A percentile compares a stretch with the other conserved stretches of the same genome.
Conservation (phyloP, 768 basidiomycete genomes). For the Candolleomyces eurysporus region DNA sequence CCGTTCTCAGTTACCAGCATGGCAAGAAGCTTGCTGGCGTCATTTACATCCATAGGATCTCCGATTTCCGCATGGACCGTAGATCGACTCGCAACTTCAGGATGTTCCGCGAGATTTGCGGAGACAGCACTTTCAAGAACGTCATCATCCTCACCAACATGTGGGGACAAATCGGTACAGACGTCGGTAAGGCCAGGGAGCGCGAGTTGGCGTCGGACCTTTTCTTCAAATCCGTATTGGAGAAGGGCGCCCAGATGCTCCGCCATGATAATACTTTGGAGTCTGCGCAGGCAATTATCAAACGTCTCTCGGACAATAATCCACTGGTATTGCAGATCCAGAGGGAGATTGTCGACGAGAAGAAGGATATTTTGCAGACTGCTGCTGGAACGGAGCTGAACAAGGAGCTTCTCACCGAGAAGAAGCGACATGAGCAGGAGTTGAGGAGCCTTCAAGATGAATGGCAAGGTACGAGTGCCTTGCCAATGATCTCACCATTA, state of each 20-base stretch:
- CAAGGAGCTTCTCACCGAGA: conserved; percentile 47
- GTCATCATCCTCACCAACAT: conserved; percentile 49
- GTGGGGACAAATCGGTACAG: conserved; percentile 38
- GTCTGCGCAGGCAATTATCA: conserved; percentile 43
- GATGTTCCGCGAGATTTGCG: conserved; percentile 49
- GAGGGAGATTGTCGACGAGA: conserved; percentile 50
- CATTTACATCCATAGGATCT: too few species aligned
- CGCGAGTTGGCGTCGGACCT: conserved; percentile 29
- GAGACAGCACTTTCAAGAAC: conserved; percentile 40
- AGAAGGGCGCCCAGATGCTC: too few species aligned
- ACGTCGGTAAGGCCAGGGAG: conserved; percentile 38
- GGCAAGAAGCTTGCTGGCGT: conserved; percentile 45
- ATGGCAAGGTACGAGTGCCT: conserved; percentile 46
- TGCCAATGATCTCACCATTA: too few species aligned
- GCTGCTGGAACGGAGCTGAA: conserved; percentile 51
- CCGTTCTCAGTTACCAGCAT: conserved; percentile 28
- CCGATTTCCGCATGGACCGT: too few species aligned
- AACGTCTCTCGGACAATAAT: conserved; percentile 35
- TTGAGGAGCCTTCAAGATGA: conserved; percentile 43
- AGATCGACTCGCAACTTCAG: too few species aligned
- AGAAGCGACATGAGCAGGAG: conserved; percentile 46
- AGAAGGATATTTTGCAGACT: conserved; percentile 48
- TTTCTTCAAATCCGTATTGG: too few species aligned
- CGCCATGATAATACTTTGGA: conserved; percentile 31
- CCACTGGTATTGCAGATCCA: conserved; percentile 52